A percentile compares a stretch with the other conserved stretches of the same genome.
Conservation (phyloP, 192 early-diverging fungal genomes). For the Coemansia brasiliensis region DNA sequence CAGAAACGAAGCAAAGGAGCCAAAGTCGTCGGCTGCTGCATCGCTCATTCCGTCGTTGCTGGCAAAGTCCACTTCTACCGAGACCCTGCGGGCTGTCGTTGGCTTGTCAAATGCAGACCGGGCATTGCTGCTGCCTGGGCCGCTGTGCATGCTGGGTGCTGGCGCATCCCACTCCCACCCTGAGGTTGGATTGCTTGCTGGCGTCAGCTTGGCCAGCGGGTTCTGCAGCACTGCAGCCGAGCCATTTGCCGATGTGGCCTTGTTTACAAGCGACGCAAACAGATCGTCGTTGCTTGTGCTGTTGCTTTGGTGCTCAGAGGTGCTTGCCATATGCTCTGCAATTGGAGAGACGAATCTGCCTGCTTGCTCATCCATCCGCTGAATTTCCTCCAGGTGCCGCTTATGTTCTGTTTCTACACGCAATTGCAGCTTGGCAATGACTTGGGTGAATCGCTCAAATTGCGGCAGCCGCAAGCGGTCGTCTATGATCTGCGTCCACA, state of each 20-base stretch:
- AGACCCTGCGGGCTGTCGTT: neutral
- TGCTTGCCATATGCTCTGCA: neutral
- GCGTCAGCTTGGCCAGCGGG: conserved; percentile 14
- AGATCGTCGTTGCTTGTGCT: neutral
- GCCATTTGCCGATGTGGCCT: neutral
- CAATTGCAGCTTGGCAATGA: conserved; percentile 57
- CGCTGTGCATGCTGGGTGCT: neutral
- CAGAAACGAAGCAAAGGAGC: conserved; percentile 17
- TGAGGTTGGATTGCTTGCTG: neutral
- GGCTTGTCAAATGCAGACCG: neutral
- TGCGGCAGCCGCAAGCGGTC: conserved; percentile 68
- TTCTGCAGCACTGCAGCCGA: conserved; percentile 5
- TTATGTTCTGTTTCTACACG: conserved; percentile 63
- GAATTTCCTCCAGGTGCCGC: conserved; percentile 61
- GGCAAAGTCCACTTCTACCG: conserved; percentile 18
- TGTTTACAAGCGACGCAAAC: conserved; percentile 4
- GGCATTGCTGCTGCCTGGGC: neutral
- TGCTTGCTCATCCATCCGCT: conserved; percentile 41
- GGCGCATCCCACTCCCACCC: conserved; percentile 48
- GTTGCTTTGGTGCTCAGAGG: neutral
- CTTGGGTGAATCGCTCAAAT: conserved; percentile 66
- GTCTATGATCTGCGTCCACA: conserved; percentile 77
- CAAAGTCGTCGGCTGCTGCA: conserved; percentile 23
- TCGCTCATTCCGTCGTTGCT: neutral
- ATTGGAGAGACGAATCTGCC: neutral